Evolutionary conservation across 495 filamentous ascomycete genomes (phyloP), one percentile per base, ranked within the genome.

Genomic region (Jackrogersella minutella): DNA sequence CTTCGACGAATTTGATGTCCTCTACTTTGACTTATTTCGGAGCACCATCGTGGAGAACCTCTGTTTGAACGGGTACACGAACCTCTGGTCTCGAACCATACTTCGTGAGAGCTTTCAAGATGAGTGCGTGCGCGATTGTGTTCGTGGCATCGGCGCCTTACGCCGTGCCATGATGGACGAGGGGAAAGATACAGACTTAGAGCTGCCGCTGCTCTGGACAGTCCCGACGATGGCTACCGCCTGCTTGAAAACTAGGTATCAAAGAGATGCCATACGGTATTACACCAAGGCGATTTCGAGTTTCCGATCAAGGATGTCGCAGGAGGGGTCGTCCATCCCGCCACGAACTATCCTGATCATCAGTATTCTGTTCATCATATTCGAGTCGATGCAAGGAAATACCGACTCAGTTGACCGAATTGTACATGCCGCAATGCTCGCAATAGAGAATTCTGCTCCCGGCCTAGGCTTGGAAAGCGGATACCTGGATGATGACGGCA

Each of bases 11-110:
- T n/a, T 33, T 10, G 66, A 65, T 13, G 55, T 44, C 2, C 13
- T 56, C 17, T 70, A 70, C 37, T 62, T 70, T 34, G 66, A 70
- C 51, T 21, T 66, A 7, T 70, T 70, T 26, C 66, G 66, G 1
- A 41, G 39, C 34, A 19, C 30, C 36, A 34, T 70, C 14, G 66
- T 65, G n/a, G 6, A 44, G 43, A 61, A 58, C 21, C 62, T 70
- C 14, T 62, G 41, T 16, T 26, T 36, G n/a, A 60, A 60, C 22
- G 57, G 61, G 10, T 70, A 64, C 37, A 39, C 41, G 13, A 58
- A 54, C 8, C 53, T 70, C 21, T 70, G 66, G 61, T 53, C 55
- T 5, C 61, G 56, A 17, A 65, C 62, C 3, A 43, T 70, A 7
- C 56, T 66, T 6, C 41, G 66, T 21, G 66, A 70, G 43, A 70